Conservation (phyloP, 106 monocot species). For the Phalaenopsis aphrodite region DNA sequence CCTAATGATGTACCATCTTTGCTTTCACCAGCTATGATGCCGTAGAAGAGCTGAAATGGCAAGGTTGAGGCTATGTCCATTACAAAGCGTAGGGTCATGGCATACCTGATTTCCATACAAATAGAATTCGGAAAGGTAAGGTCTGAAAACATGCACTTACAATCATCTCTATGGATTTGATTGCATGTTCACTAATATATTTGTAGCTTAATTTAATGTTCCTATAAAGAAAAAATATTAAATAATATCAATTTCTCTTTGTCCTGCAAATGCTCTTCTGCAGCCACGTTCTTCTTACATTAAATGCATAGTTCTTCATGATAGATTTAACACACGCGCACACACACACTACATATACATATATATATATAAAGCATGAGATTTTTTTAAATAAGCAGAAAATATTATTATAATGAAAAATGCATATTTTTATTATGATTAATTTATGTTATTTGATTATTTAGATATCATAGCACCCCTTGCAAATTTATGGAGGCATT, state of each 20-base stretch:
- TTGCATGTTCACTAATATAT: background rate
- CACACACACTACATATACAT: background rate
- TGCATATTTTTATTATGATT: background rate
- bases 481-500: too few relatives aligned
- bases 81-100: constrained; percentile 9
- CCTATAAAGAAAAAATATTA: background rate
- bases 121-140: background rate
- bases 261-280: background rate
- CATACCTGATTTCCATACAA: constrained; percentile 14
- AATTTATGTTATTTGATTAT: background rate
- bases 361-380: background rate
- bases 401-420: background rate
- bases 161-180: background rate
- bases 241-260: too few relatives aligned
- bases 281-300: background rate
- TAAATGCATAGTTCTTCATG: background rate
- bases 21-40: background rate
- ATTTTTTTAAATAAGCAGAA: background rate
- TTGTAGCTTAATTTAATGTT: background rate
- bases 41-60: constrained; percentile 9
- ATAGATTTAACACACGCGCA: background rate
- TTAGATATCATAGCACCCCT: background rate
- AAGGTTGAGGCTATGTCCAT: constrained; percentile 17
- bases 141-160: background rate
- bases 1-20: constrained; percentile 1